Conservation (phyloP, 2,329 filamentous ascomycete genomes). For the Trichoderma sp. region DNA sequence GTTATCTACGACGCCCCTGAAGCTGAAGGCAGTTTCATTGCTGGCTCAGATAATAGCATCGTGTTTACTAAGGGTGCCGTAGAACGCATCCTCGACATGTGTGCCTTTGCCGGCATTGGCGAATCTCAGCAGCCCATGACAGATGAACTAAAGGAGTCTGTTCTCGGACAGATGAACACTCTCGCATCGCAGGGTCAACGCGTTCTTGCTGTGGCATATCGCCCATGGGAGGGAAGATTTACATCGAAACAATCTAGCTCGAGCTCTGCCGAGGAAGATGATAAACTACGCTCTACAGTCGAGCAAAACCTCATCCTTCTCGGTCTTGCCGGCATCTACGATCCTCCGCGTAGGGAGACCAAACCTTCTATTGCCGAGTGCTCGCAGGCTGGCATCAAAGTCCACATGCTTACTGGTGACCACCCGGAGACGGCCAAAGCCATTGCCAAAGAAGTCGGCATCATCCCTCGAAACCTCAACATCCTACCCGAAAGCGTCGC, state of each 20-base stretch:
- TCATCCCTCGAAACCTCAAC: conserved; percentile 65
- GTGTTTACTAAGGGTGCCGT: conserved; percentile 65
- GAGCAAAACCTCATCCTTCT: conserved; percentile 71
- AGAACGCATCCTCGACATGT: conserved; percentile 61
- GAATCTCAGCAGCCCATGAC: conserved; percentile 48
- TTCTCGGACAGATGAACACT: conserved; percentile 56
- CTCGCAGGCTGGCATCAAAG: conserved; percentile 71
- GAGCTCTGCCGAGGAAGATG: conserved; percentile 41
- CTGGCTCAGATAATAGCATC: conserved; percentile 48
- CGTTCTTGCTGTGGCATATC: conserved; percentile 70
- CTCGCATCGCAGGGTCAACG: conserved; percentile 70
- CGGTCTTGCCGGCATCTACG: conserved; percentile 84
- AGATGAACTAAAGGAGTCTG: conserved; percentile 50
- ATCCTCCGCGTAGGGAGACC: conserved; percentile 81
- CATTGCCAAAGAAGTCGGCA: conserved; percentile 77
- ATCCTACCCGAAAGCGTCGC: conserved; percentile 63
- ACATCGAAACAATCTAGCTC: conserved; percentile 36
- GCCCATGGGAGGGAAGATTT: conserved; percentile 56
- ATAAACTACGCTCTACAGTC: conserved; percentile 58
- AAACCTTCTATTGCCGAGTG: conserved; percentile 70
- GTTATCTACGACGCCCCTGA: conserved; percentile 64
- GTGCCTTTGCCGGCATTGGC: conserved; percentile 49
- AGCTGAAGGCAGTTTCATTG: conserved; percentile 40
- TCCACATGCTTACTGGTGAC: conserved; percentile 85
- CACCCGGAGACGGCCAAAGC: conserved; percentile 77